Evolutionary conservation across 2,329 filamentous ascomycete species (phyloP).

Genomic region (Cryphonectria parasitica): DNA sequence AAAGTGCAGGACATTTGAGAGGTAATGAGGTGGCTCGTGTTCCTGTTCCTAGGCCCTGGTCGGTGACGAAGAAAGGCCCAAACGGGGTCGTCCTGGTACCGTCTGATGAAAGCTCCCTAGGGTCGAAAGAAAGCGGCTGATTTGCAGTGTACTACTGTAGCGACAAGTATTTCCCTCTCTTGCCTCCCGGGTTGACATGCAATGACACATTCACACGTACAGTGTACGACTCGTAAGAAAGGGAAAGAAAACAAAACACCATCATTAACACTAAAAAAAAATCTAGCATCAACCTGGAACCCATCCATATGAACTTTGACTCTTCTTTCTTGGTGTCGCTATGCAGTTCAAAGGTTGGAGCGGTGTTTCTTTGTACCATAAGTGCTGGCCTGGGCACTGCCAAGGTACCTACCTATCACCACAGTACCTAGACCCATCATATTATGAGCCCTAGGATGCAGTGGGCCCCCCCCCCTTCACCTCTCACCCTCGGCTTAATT

Average conservation of each 20-base stretch:
- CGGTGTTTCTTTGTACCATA: background rate
- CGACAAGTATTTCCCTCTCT: background rate
- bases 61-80: conserved; percentile 1
- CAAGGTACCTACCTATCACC: background rate
- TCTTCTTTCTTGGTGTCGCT: background rate
- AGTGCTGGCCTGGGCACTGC: background rate
- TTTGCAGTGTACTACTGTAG: background rate
- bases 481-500: background rate
- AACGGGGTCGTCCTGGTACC: background rate
- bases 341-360: background rate
- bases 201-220: background rate
- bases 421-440: background rate
- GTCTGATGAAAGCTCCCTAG: background rate
- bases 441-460: background rate
- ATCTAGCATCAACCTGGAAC: background rate
- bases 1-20: conserved; percentile 21
- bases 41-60: conserved; percentile 10
- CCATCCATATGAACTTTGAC: background rate
- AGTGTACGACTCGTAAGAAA: background rate
- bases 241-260: background rate
- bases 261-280: background rate
- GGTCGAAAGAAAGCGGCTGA: background rate
- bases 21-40: conserved; percentile 26
- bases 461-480: background rate
- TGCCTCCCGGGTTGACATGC: background rate